These are phyloP conservation scores for Rhizoclosmatium hyalinum DNA, from an alignment of 371 early-diverging fungal genomes.

Conservation along the genomic window DNA sequence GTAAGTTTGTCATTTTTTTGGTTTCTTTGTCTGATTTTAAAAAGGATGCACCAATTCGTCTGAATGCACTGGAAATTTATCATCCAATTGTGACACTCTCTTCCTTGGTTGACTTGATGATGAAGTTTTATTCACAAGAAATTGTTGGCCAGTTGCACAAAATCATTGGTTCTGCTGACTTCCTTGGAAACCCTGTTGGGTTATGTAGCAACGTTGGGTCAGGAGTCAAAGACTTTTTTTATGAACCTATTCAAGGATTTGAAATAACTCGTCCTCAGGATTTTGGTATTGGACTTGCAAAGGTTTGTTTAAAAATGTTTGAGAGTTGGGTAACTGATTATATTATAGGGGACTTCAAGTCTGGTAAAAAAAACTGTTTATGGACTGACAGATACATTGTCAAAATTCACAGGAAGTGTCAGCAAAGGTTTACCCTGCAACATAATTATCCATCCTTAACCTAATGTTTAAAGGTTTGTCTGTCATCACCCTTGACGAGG, in stretches of 20 bases:
- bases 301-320: conserved; percentile 49
- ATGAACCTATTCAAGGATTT: conserved; percentile 96
- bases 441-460: not conserved
- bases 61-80: conserved; percentile 91
- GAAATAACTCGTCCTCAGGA: conserved; percentile 96
- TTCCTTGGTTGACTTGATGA: conserved; percentile 79
- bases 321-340: not conserved
- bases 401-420: conserved; percentile 94
- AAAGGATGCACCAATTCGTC: conserved; percentile 84
- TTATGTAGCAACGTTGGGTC: conserved; percentile 93
- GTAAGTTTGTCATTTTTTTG: conserved; percentile 46
- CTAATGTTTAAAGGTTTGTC: conserved; percentile 62
- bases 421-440: conserved; percentile 76
- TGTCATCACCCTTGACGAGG: conserved; percentile 92
- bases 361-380: conserved; percentile 95
- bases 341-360: conserved; percentile 79
- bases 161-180: conserved; percentile 95
- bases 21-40: not conserved
- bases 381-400: conserved; percentile 93
- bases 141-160: conserved; percentile 90
- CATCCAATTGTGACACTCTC: conserved; percentile 83
- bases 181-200: conserved; percentile 98
- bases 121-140: conserved; percentile 88
- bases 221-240: conserved; percentile 95
- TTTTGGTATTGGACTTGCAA: conserved; percentile 91